Base-by-base conservation (phyloP, 257 asterid species). In the Handroanthus guayacan region DNA sequence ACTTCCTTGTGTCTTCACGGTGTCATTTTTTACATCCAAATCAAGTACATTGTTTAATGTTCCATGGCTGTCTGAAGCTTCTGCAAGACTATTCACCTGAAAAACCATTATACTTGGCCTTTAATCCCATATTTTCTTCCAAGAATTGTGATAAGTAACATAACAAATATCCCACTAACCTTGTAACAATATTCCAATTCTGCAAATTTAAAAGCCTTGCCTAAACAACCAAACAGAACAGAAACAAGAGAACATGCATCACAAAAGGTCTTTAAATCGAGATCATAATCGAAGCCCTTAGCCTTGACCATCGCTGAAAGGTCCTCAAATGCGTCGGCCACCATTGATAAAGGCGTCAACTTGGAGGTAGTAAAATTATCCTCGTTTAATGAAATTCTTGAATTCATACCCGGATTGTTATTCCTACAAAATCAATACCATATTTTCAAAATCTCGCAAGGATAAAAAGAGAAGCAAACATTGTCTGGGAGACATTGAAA, bases 51-150 rank as follows among this genome's bases (percentile, higher is more conserved):
- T 86, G 52, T 70, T 86, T 78, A 94, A 69, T 6, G 90, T 89
- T 41, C 70, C 81, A 69, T 71, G 79, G 18, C 55, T 80, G 41
- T 83, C 78, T 7, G 95, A 83, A 63, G 96, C 97, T 61, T 76
- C 87, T 55, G 82, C 72, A 44, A 94, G 96, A 84, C 82, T 85
- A 55, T 67, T 86, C 50, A 94, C 95, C 98, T 94, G 89, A 80
- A 62, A 62, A 77, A 4, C 48, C 48, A 66, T 25, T 25, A 25
- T 25, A 25, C 31, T 25, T 25, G 31, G 31, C 31, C 31, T 25
- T 25, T 25, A 25, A 25, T 25, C 31, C 31, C 31, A 25, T 25
- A 25, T 25, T 25, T 25, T 25, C 31, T 25, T 25, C 31, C 31
- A 25, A 25, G 31, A 25, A 25, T 25, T 25, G 31, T 43, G 0